A percentile compares a stretch with the other conserved stretches of the same genome.
phyloP scores from a whole-genome alignment of 768 basidiomycete species.

The Pholiota microspora region DNA sequence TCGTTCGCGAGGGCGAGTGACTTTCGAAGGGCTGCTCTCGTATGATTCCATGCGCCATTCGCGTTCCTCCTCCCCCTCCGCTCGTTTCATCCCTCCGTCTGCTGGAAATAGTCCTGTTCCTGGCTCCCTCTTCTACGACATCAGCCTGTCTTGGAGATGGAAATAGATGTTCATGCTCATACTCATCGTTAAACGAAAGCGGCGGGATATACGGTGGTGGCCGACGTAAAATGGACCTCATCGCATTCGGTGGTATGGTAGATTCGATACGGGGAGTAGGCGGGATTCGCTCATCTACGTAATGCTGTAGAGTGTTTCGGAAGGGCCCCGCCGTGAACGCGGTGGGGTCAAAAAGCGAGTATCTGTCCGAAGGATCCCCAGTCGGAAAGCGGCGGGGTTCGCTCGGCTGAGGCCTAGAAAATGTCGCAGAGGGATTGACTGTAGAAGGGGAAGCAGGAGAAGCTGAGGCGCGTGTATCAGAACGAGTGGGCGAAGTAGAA shows the following conservation, averaged over 20 bases:
- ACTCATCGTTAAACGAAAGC: not conserved
- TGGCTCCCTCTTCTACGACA: not conserved
- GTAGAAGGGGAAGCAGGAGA: not conserved
- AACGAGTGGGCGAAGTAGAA: not conserved
- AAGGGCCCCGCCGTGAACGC: constrained; percentile 46
- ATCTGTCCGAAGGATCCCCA: not conserved
- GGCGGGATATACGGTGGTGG: not conserved
- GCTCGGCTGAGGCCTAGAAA: not conserved
- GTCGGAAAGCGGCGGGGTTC: not conserved
- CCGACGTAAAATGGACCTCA: not conserved
- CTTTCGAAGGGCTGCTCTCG: not conserved
- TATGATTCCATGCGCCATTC: not conserved
- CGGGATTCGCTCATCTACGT: constrained; percentile 16
- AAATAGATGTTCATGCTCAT: not conserved
- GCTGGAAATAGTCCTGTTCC: not conserved
- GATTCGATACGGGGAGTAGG: not conserved
- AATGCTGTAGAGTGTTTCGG: constrained; percentile 43
- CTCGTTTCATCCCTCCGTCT: not conserved
- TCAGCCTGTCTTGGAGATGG: not conserved
- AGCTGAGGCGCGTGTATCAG: not conserved
- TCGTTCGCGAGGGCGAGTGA: not conserved
- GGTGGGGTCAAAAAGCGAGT: constrained; percentile 26
- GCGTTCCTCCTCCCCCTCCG: not conserved
- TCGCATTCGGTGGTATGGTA: not conserved
- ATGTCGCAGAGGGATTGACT: no score